A percentile compares a stretch with the other conserved stretches of the same genome.
phyloP scores from a whole-genome alignment of 805 yeast species.

The Brettanomyces anomalus region DNA sequence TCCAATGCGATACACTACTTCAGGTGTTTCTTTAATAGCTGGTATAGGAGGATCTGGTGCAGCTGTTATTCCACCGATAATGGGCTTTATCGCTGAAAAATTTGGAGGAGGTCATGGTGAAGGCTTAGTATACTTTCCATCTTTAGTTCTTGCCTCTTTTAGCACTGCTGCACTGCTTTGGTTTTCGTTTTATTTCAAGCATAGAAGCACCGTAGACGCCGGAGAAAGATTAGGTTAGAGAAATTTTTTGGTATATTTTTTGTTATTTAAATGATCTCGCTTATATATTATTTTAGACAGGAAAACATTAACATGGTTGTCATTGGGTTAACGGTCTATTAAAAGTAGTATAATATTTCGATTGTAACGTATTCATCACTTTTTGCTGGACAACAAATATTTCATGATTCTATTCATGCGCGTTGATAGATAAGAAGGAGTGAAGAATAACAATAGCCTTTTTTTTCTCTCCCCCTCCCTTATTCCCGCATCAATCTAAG shows the following conservation, averaged over 20 bases:
- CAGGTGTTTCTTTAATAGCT: conserved; percentile 66
- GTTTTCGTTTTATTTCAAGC: conserved; percentile 17
- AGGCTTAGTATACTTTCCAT: conserved; percentile 26
- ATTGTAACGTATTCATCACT: too few species aligned
- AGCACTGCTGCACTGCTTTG: conserved; percentile 18
- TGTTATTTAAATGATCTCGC: neutral
- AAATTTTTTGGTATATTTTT: neutral
- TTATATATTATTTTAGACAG: neutral
- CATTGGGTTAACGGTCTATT: too few species aligned
- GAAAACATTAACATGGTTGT: neutral
- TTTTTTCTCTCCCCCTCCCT: neutral
- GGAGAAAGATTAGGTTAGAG: conserved; percentile 9
- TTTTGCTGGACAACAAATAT: too few species aligned
- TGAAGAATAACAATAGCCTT: too few species aligned
- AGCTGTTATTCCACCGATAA: conserved; percentile 60
- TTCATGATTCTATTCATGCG: too few species aligned
- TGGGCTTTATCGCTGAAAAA: conserved; percentile 39
- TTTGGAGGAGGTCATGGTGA: conserved; percentile 18
- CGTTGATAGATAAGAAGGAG: too few species aligned
- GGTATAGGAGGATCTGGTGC: conserved; percentile 81
- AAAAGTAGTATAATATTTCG: too few species aligned
- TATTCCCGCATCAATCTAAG: neutral
- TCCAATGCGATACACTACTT: conserved; percentile 50
- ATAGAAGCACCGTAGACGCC: conserved; percentile 11
- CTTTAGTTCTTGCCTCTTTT: conserved; percentile 15